Base-by-base conservation (phyloP, 129 eudicot species). In the Flaveria bidentis region DNA sequence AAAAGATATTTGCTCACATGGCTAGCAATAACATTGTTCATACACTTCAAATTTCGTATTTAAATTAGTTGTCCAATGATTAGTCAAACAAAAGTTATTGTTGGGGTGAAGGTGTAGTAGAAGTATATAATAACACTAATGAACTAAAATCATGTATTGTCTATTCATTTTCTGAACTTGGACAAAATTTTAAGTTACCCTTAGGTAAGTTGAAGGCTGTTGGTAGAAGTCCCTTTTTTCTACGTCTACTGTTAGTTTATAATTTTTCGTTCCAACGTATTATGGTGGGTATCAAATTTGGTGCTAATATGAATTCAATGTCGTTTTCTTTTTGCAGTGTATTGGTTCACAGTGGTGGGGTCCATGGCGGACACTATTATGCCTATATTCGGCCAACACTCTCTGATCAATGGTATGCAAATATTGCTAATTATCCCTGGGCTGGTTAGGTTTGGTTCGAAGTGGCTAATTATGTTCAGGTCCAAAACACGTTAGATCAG, bases 291-390 rank as follows among this genome's bases (percentile, higher is more conserved):
- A 46, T 70, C 52, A 45, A 68, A 12, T 57, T n/a, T 69, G 50
- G 63, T 69, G 61, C 71, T 70, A 50, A 71, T 55, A 45, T 44
- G 70, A 55, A 7, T 71, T 71, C 45, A 71, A 71, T 71, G 36
- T 51, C 39, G 60, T 51, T 67, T 68, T 83, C 66, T 53, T 68
- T 83, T 46, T 80, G 92, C 91, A 93, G 98, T 73, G 97, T 93
- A 50, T 83, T 93, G 91, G 98, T 93, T 69, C 98, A 93, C 76
- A 93, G 97, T 33, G 98, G 98, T 55, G 98, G 98, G 66, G 96
- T 93, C 50, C 96, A 90, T 61, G 98, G 98, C 25, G 98, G 98
- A 78, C 98, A 93, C 62, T 93, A 93, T 75, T 90, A 88, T 77
- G 98, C 97, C 50, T 93, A 83, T 73, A 90, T 90, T 67, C 85